Conservation (phyloP, 768 basidiomycete genomes). For the Dictyophora rubrovolvata region DNA sequence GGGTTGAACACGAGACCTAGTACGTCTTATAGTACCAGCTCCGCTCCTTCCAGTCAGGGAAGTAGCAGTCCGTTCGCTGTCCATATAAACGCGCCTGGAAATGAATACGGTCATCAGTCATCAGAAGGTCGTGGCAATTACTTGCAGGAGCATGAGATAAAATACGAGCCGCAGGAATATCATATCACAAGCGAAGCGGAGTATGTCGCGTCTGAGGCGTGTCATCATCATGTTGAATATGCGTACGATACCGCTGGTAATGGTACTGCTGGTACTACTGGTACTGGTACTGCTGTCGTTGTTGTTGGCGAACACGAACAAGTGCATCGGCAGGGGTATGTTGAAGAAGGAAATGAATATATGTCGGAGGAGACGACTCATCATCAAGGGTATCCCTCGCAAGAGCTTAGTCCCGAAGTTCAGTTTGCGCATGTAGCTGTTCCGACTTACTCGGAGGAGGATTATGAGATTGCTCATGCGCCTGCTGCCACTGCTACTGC, state of each 20-base stretch:
- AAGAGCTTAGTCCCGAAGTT: background rate
- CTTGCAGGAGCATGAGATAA: background rate
- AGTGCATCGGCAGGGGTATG: background rate
- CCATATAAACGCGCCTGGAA: background rate
- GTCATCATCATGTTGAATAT: background rate
- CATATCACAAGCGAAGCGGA: background rate
- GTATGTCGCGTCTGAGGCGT: background rate
- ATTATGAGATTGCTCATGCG: background rate
- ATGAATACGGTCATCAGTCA: background rate
- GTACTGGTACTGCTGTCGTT: too few species aligned
- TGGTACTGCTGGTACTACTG: background rate
- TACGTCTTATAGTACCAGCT: slow-evolving; percentile 12
- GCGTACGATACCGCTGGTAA: background rate
- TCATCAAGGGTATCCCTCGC: background rate
- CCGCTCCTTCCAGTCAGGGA: slow-evolving; percentile 25
- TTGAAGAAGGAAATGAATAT: background rate
- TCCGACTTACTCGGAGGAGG: background rate
- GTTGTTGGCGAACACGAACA: too few species aligned
- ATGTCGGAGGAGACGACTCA: background rate
- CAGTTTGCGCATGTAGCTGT: background rate
- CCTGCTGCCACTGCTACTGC: background rate
- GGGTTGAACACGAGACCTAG: slow-evolving; percentile 6
- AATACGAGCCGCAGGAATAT: background rate
- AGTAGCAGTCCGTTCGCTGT: background rate
- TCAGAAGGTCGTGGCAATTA: background rate